These are phyloP conservation scores for Eucalyptus paniculata DNA, from an alignment of 345 rosid genomes.

Conservation along the genomic window DNA sequence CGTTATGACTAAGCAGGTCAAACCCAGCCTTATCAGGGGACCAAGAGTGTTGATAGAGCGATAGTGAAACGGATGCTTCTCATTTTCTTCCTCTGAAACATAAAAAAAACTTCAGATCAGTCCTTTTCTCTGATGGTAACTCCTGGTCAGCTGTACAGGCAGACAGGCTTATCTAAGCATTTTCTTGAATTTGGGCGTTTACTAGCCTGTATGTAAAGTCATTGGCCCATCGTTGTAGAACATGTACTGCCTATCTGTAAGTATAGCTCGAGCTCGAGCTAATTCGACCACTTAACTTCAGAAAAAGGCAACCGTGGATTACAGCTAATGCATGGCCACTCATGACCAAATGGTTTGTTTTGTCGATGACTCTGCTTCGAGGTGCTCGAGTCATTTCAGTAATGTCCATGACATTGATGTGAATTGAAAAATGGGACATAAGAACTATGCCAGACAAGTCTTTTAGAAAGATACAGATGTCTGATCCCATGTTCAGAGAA, in stretches of 20 bases:
- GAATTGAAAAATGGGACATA: not conserved
- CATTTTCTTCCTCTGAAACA: not conserved
- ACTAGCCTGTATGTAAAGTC: not conserved
- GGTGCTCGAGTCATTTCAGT: not conserved
- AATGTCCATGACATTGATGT: not conserved
- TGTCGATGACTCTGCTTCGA: not conserved
- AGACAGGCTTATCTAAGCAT: not conserved
- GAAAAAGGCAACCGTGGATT: not conserved
- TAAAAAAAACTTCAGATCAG: not conserved
- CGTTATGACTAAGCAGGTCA: not conserved
- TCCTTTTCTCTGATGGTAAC: not conserved
- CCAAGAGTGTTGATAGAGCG: too few relatives aligned
- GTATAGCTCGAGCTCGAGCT: not conserved
- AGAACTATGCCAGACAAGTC: not conserved
- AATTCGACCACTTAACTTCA: not conserved
- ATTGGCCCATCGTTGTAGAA: not conserved
- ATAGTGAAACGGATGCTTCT: not conserved
- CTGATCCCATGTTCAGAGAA: not conserved
- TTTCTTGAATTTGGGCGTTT: not conserved
- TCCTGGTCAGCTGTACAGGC: not conserved
- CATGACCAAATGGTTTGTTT: not conserved
- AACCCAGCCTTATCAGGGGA: not conserved
- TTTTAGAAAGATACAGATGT: not conserved
- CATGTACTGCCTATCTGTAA: not conserved
- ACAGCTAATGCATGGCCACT: not conserved